These are phyloP conservation scores for Fusarium devonianum DNA, from an alignment of 2,329 filamentous ascomycete genomes.

Conservation along the genomic window DNA sequence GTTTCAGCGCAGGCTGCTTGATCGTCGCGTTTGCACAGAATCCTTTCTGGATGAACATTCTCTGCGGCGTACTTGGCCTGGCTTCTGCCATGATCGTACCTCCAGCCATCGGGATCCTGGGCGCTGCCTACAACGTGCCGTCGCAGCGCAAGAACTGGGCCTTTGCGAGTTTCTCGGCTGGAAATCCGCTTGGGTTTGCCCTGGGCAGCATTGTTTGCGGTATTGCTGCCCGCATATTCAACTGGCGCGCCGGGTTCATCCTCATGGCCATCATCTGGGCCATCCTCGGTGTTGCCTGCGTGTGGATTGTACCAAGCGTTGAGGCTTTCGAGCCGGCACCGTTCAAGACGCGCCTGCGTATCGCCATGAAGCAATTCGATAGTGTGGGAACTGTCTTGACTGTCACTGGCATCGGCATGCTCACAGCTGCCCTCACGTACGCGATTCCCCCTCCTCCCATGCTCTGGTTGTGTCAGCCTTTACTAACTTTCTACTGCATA, in stretches of 20 bases:
- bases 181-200: slow-evolving; percentile 51
- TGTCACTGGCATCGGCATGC: slow-evolving; percentile 69
- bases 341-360: slow-evolving; percentile 27
- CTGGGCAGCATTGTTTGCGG: slow-evolving; percentile 65
- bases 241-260: slow-evolving; percentile 70
- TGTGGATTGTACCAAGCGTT: slow-evolving; percentile 67
- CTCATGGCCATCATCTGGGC: slow-evolving; percentile 70
- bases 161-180: slow-evolving; percentile 65
- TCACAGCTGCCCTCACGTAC: slow-evolving; percentile 67
- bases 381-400: slow-evolving; percentile 66
- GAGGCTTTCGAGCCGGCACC: slow-evolving; percentile 51
- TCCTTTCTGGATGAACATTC: slow-evolving; percentile 52
- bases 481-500: slow-evolving; percentile 51
- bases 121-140: slow-evolving; percentile 68
- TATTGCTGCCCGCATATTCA: slow-evolving; percentile 65
- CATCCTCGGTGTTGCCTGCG: slow-evolving; percentile 62
- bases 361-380: slow-evolving; percentile 65
- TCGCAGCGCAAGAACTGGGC: slow-evolving; percentile 68
- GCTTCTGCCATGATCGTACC: slow-evolving; percentile 69
- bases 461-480: neutral
- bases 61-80: slow-evolving; percentile 71
- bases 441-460: slow-evolving; percentile 35
- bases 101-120: slow-evolving; percentile 69
- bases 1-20: slow-evolving; percentile 31
- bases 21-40: slow-evolving; percentile 36